Base-by-base conservation (phyloP, 495 filamentous ascomycete species). In the Chaetomium fimeti region DNA sequence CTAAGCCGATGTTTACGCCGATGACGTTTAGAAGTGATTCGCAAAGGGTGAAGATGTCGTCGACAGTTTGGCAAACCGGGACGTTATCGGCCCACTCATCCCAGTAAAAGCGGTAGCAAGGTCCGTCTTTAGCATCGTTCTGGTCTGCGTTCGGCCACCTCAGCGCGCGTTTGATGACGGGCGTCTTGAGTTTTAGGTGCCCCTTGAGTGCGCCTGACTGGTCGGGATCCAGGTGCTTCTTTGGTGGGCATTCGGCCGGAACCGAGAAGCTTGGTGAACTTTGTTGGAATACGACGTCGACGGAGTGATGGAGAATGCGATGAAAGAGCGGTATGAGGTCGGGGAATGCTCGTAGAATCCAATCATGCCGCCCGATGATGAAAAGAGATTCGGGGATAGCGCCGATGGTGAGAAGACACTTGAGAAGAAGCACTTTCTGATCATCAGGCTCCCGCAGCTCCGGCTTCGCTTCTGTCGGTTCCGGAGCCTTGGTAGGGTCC, bases 51-150 rank as follows among this genome's bases (percentile, higher is more conserved):
- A 98, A 94, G 3, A 99, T 81, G 70, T 99, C 94, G 67, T 96
- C 91, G 7, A 96, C 84, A 4, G 80, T 88, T 71, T 96, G 92
- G 70, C 94, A 98, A 12, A 96, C 77, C 2, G 95, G 95, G 32
- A 98, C 81, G 66, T 92, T 93, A 66, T 98, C 93, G 12, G 89
- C 82, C 95, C 95, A 99, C 60, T 98, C 93, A 63, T 97, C 93
- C 87, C 92, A 97, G 76, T 98, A 99, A 73, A 95, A 98, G 28
- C 89, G 84, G 71, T 96, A 97, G 54, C 87, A 84, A 5, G 81
- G 83, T 8, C 87, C 88, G 69, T 92, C 90, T 45, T 83, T 85
- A 7, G 81, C 84, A 65, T 92, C 91, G 56, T 82, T 82, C 65
- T 84, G 86, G 63, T 96, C 92, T 16, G 91, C 80, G 67, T 88